Base-by-base conservation (phyloP, 2,329 filamentous ascomycete genomes). In the Microcyclosporella mali region DNA sequence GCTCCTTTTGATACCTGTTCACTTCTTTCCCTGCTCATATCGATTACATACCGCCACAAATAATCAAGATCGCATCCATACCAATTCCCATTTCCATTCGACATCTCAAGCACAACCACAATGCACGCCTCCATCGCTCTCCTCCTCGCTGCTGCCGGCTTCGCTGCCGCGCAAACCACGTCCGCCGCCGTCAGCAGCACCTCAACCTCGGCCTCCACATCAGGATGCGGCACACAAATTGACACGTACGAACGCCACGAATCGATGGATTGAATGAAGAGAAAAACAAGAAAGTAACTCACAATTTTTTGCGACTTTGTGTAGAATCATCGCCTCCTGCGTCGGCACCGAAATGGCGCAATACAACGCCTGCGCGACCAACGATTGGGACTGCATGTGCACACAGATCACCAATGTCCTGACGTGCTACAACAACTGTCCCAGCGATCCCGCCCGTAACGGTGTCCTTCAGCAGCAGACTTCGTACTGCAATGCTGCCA, bases 381-480 rank as follows among this genome's bases (percentile, higher is more conserved):
- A 71, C 49, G 73, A 78, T 62, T 77, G 69, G 64, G 62, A 66
- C 54, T 82, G 79, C 64, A 67, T 80, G 21, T 83, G 79, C 64
- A 65, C 70, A 37, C 70, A 75, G 53, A 76, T 73, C 60, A 71
- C 59, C 29, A 55, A 55, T 36, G 50, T 62, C 38, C 36, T 57
- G 8, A 55, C 51, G 10, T 82, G 79, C 73, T 82, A 79, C 68
- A 74, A 75, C 69, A 78, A 79, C 69, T 82, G 80, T 67, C 77
- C 78, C 40, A 51, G 69, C 73, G 51, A 56, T 55, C 49, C 66
- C 12, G 62, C 60, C 37, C 54, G 58, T 30, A 56, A 57, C 43
- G 56, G 57, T 25, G 63, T 60, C 25, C 43, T 66, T 52, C 56
- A 65, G 53, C 47, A 61, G 47, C 47, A 55, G 32, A 41, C 59